phyloP scores from a whole-genome alignment of 257 asterid species.

The Solanum clarkiae region DNA sequence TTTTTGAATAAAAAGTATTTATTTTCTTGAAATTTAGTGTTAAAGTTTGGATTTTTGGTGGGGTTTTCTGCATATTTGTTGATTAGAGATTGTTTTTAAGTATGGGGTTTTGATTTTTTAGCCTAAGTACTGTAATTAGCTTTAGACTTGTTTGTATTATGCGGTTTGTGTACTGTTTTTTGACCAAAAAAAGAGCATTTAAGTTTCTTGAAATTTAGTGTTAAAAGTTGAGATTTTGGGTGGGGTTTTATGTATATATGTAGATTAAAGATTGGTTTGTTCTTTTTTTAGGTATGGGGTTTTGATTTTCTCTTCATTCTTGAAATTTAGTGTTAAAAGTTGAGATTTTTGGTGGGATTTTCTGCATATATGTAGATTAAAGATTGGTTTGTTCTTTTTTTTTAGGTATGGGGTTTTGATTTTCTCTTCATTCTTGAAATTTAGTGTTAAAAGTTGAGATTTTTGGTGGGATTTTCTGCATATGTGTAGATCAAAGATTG shows the following conservation, averaged over 20 bases:
- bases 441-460: not conserved
- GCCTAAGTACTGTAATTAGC: not conserved
- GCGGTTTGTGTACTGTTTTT: not conserved
- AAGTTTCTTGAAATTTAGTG: no score
- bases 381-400: not conserved
- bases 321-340: no score
- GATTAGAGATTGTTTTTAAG: not conserved
- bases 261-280: no score
- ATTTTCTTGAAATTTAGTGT: not conserved
- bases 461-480: not conserved
- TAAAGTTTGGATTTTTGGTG: not conserved
- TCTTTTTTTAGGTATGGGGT: not conserved
- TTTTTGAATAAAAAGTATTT: not conserved
- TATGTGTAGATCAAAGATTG: not conserved
- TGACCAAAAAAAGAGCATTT: not conserved
- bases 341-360: not conserved
- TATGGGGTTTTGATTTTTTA: not conserved
- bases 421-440: no score
- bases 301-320: not conserved
- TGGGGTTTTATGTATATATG: not conserved
- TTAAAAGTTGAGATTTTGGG: no score
- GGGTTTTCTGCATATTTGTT: not conserved
- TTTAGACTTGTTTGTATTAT: not conserved
- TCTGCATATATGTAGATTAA: not conserved
- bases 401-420: not conserved